These are phyloP conservation scores for Trichoderma erinaceum DNA, from an alignment of 495 filamentous ascomycete species.

Conservation along the genomic window DNA sequence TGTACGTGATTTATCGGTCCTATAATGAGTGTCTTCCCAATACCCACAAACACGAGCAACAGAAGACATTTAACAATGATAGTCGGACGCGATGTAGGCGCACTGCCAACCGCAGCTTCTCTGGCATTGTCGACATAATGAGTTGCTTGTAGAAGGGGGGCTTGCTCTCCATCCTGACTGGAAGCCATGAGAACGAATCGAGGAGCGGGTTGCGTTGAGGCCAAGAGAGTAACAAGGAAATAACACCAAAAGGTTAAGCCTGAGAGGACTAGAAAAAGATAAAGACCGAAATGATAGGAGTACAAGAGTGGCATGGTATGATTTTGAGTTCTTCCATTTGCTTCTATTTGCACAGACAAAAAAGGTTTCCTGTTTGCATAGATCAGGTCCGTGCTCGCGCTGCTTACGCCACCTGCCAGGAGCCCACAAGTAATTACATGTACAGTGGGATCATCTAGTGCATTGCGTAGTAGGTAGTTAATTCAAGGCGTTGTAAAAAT, in stretches of 20 bases:
- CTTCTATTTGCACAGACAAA: background rate
- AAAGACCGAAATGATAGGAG: background rate
- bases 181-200: slow-evolving; percentile 5
- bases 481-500: background rate
- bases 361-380: background rate
- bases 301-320: background rate
- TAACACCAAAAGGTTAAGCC: background rate
- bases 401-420: background rate
- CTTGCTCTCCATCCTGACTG: slow-evolving; percentile 1
- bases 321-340: slow-evolving; percentile 6
- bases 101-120: background rate
- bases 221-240: background rate
- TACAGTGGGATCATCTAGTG: background rate
- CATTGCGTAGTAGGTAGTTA: background rate
- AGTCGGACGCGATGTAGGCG: background rate
- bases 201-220: background rate
- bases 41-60: background rate
- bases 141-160: slow-evolving; percentile 4
- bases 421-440: background rate
- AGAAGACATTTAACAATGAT: slow-evolving; percentile 4
- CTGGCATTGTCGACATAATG: background rate
- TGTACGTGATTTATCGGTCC: background rate
- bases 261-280: background rate
- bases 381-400: background rate
- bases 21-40: slow-evolving; percentile 3